Evolutionary conservation across 768 basidiomycete genomes (phyloP), one percentile per base, ranked within the genome.

Genomic region (Tricholoma sp.): DNA sequence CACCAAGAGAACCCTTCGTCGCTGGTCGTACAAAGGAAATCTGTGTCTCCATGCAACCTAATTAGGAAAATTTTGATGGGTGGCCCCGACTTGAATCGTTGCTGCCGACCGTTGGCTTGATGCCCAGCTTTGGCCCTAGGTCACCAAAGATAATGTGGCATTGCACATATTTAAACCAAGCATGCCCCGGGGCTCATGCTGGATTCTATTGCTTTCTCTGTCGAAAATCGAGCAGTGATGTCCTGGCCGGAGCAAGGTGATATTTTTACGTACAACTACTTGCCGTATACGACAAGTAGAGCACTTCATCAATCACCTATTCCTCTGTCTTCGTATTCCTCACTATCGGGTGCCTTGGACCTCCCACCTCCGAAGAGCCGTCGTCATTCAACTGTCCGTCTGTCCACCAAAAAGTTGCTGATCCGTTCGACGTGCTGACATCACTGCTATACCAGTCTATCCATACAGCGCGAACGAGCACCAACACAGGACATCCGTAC

Each of bases 261-360:
- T 21, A 14, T 50, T 18, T 16, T 22, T 7, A 34, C 34, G 10
- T 59, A 55, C 37, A 35, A 29, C 39, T 52, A 47, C n/a, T 18
- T 32, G 31, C 31, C 51, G 16, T 24, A 29, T 18, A 18, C 59
- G 24, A 32, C 39, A 5, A 55, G 51, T 51, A 51, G 55, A 45
- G 47, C 46, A 45, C 41, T 27, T 49, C 57, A 60, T 24, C 57
- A 57, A 52, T 57, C 57, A 2, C 7, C 29, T 2, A 4, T 62
- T 12, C 62, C 60, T 16, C 21, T 63, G 37, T 63, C 62, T 8
- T 52, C 62, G 10, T 67, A 62, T 50, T 65, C 66, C 41, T 59
- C 66, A 12, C 59, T 67, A 4, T 22, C 62, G 5, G 64, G 61
- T 22, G 64, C 64, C 2, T 34, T 64, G 31, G 62, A 65, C 29